Percentiles rank a stretch among this genome's conserved stretches.
Conservation (phyloP, 257 asterid species). For the Solanum virginianum region DNA sequence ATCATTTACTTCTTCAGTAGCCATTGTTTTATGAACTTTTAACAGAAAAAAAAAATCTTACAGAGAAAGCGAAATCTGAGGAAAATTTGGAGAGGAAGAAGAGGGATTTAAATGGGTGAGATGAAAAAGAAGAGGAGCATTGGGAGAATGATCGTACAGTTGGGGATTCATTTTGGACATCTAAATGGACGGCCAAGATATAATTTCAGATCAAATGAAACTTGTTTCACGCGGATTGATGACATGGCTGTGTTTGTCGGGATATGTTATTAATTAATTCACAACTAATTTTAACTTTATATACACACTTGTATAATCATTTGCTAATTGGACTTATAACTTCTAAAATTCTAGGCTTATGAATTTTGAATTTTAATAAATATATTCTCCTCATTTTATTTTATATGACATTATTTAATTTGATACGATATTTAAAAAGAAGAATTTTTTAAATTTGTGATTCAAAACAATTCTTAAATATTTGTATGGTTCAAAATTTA, state of each 20-base stretch:
- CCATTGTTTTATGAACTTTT: conserved; percentile 25
- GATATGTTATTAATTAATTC: not conserved
- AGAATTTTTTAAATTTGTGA: no score
- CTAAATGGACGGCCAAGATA: not conserved
- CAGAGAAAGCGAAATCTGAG: not conserved
- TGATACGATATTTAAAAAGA: no score
- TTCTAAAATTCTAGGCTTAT: no score
- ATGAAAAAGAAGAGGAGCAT: not conserved
- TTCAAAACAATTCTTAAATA: no score
- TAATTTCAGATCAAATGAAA: not conserved
- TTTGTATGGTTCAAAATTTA: no score
- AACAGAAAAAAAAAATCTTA: no score
- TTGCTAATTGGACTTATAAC: no score
- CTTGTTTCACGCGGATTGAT: conserved; percentile 25
- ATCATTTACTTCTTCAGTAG: conserved; percentile 4
- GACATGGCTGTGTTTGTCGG: conserved; percentile 39
- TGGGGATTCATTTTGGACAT: conserved; percentile 9
- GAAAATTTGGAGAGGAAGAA: not conserved
- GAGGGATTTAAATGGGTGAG: conserved; percentile 48
- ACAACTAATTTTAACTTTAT: not conserved
- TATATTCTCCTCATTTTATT: no score
- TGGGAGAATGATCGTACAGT: conserved; percentile 39
- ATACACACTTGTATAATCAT: no score
- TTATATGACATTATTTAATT: no score
- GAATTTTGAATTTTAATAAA: no score